Evolutionary conservation across 2,329 filamentous ascomycete genomes (phyloP), one percentile per base, ranked within the genome.

Genomic region (Pseudocercospora fuligena): DNA sequence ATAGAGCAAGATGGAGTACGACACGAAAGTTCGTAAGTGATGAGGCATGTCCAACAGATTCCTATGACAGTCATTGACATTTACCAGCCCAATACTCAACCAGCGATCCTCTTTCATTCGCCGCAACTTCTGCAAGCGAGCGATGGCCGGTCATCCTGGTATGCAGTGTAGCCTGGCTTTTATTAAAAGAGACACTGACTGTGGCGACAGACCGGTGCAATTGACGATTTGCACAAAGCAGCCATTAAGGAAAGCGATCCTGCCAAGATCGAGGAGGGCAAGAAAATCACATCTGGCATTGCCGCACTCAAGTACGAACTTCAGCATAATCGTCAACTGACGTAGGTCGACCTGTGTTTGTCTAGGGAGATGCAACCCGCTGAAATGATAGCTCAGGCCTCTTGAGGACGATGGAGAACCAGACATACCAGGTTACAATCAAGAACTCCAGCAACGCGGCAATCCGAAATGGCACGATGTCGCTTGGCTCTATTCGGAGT

Each of bases 131-230:
- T 8, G 94, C 92, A 36, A 87, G 90, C 75, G 90, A 93, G 72
- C 87, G 95, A 78, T 99, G 94, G 95, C 95, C 95, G 16, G 85
- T 97, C 64, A 99, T 99, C 77, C 82, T 99, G 73, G 93, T 96
- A 74, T 77, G 6, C 6, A 27, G n/a, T 21, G 31, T 40, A 5
- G 25, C 7, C n/a, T 23, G 16, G 46, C 31, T 51, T 51, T 49
- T 60, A 65, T 6, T 54, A 19, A 19, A 46, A 49, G 3, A 9
- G 3, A 1, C 1, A 60, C 66, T 72, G 29, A 70, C 21, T 14
- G 7, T 33, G 19, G 51, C 16, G 16, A 25, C 69, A 96, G 92
- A 98, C 95, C 16, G 89, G 93, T 77, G 92, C 91, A 64, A 95
- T 99, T 75, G 94, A 99, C 78, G 94, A 98, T 79, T 86, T 97